A percentile compares a stretch with the other conserved stretches of the same genome.
Evolutionary conservation across 2,329 filamentous ascomycete species (phyloP).

Genomic region (Remersonia thermophila): DNA sequence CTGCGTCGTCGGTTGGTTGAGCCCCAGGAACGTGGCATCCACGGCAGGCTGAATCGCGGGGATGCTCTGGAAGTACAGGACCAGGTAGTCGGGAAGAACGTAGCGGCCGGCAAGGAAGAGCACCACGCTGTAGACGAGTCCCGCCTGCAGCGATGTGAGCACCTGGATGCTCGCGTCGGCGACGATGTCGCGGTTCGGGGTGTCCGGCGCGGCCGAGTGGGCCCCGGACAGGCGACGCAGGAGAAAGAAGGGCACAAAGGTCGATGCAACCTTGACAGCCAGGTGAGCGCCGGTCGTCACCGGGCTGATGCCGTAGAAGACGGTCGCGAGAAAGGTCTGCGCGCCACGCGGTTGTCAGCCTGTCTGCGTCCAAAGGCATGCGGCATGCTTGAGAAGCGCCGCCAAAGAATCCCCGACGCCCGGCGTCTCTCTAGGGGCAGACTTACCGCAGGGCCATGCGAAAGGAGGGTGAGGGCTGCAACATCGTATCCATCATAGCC

Average conservation of each 20-base stretch:
- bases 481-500: constrained; percentile 64
- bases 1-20: constrained; percentile 44
- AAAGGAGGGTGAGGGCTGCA: constrained; percentile 53
- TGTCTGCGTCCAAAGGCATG: too few relatives aligned
- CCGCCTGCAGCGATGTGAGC: constrained; percentile 55
- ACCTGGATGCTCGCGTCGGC: constrained; percentile 49
- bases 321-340: constrained; percentile 59
- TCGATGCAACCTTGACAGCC: constrained; percentile 54
- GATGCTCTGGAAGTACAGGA: constrained; percentile 62
- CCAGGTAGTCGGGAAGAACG: constrained; percentile 59
- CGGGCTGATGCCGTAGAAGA: constrained; percentile 62
- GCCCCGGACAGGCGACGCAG: constrained; percentile 55
- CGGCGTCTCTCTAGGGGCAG: not conserved
- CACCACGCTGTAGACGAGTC: constrained; percentile 61
- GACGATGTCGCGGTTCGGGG: constrained; percentile 52
- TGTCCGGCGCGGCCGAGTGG: constrained; percentile 43
- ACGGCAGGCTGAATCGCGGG: constrained; percentile 57
- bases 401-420: too few relatives aligned
- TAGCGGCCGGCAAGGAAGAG: constrained; percentile 58
- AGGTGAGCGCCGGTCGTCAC: constrained; percentile 49
- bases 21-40: constrained; percentile 44
- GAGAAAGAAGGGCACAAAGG: constrained; percentile 61
- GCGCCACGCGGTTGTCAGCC: too few relatives aligned
- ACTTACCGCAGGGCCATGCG: constrained; percentile 59
- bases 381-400: too few relatives aligned